phyloP scores from a whole-genome alignment of 1,284 basidiomycete genomes.

The Apiotrichum montevideense region DNA sequence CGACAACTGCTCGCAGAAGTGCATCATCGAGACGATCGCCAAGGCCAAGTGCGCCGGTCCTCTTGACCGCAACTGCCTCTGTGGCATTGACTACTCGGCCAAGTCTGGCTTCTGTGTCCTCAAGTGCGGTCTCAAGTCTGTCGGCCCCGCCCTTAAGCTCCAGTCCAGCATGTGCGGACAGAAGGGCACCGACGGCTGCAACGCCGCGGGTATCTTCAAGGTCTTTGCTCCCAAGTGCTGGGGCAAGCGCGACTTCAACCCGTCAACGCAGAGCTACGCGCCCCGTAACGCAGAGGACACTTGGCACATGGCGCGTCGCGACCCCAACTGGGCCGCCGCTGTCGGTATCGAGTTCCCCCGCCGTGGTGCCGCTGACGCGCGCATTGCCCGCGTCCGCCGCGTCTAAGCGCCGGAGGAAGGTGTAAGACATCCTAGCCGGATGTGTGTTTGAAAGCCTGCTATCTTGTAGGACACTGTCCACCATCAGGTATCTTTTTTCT shows the following conservation, averaged over 20 bases:
- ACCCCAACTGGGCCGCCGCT: background rate
- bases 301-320: background rate
- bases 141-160: background rate
- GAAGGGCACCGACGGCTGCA: background rate
- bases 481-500: no score
- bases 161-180: background rate
- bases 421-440: no score
- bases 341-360: constrained; percentile 1
- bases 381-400: background rate
- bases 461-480: no score
- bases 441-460: no score
- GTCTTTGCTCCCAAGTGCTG: constrained; percentile 3
- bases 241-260: background rate
- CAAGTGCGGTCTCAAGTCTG: background rate
- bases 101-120: background rate
- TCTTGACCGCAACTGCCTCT: constrained; percentile 7
- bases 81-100: background rate
- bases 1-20: background rate
- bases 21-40: constrained; percentile 2
- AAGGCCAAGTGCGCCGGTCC: background rate
- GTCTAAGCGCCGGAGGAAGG: background rate
- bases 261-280: background rate
- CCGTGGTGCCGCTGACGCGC: background rate
- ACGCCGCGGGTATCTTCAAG: constrained; percentile 1
- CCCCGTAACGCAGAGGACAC: background rate